Base-by-base conservation (phyloP, 1,284 basidiomycete species). In the Pulveroboletus sp. region DNA sequence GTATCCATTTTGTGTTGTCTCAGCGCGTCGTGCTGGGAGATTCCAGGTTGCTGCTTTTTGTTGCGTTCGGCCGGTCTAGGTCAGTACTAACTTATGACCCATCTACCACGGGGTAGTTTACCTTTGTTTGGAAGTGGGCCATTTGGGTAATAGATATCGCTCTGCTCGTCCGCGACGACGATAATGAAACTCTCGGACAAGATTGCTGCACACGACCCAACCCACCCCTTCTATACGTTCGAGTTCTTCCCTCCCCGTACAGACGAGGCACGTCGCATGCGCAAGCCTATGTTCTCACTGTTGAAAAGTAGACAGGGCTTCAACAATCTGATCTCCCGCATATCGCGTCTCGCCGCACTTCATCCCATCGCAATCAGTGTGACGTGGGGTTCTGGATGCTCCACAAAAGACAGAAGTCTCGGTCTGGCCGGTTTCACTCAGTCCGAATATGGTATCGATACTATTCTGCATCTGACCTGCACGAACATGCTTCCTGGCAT, bases 381-480 rank as follows among this genome's bases (percentile, higher is more conserved):
- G 39, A 98, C 95, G 64, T 98, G 95, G 95, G 95, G 95, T 49
- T 94, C 95, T 0, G 94, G 95, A n/a, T 95, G 97, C 0, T 86
- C 87, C 9, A 99, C 97, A 0, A 91, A 86, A 60, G 91, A 95
- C 36, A 82, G 90, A 48, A 93, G 87, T 66, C 77, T 99, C 49
- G 94, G 96, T 64, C 82, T 99, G 4, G 92, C 91, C 0, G 78
- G 83, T 54, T 69, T 90, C 64, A 82, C 85, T 53, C 83, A 91
- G 70, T 73, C 77, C 10, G 86, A 91, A 52, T 84, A 89, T 70
- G 82, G 81, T 5, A 74, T 92, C 47, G 90, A 95, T 68, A 93
- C 93, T 0, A 84, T 98, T 58, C 76, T 99, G 65, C 97, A 99
- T 78, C 73, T 99, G 62, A 99, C 97, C 17, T 99, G 97, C 76